phyloP scores from a whole-genome alignment of 345 rosid genomes.

The Luvunga scandens region DNA sequence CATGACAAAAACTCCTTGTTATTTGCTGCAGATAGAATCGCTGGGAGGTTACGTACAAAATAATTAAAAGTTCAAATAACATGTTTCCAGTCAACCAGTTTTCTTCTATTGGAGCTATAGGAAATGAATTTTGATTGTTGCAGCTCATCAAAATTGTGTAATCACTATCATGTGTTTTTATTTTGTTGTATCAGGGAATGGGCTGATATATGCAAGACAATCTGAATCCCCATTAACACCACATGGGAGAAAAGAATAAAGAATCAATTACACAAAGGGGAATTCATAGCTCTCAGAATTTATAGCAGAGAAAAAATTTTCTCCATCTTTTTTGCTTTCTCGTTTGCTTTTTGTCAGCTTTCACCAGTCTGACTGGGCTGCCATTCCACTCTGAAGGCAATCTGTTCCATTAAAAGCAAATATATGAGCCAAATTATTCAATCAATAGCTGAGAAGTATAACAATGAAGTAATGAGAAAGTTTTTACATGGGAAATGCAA shows the following conservation, averaged over 20 bases:
- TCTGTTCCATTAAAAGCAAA: conserved; percentile 20
- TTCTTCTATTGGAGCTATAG: too few species aligned
- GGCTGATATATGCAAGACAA: neutral
- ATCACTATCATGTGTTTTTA: neutral
- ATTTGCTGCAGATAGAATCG: too few species aligned
- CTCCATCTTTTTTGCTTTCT: conserved; percentile 31
- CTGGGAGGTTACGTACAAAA: too few species aligned
- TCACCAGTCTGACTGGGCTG: conserved; percentile 44
- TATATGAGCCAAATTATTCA: neutral
- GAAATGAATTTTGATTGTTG: too few species aligned
- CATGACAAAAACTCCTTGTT: too few species aligned
- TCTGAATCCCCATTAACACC: neutral
- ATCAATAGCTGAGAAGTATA: neutral
- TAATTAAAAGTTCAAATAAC: too few species aligned
- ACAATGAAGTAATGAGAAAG: neutral
- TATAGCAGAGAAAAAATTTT: conserved; percentile 32
- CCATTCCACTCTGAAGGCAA: conserved; percentile 40
- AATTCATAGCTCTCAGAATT: conserved; percentile 22
- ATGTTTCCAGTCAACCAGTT: too few species aligned
- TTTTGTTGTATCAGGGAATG: neutral
- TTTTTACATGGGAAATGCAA: conserved; percentile 44
- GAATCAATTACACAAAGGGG: neutral
- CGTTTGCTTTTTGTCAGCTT: conserved; percentile 17
- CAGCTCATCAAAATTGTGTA: too few species aligned
- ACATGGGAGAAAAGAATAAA: neutral